Evolutionary conservation across 2,329 filamentous ascomycete genomes (phyloP), one percentile per base, ranked within the genome.

Genomic region (Sporothrix brunneoviolacea): DNA sequence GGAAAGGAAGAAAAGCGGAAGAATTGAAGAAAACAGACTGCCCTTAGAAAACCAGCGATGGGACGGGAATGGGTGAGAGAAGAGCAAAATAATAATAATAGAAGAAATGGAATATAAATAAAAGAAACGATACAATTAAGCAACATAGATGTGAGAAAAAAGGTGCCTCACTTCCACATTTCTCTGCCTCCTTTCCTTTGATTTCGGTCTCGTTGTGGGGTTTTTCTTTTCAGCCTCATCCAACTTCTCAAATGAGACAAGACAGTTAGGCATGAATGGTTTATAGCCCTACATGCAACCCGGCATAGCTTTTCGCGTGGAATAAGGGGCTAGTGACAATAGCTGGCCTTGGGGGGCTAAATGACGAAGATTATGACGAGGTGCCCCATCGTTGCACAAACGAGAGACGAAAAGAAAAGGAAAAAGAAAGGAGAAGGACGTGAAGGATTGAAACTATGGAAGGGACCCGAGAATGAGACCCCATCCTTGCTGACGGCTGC

Each of bases 391-490:
- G 24, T 28, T 28, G 24, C 10, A 28, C 24, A 5, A 35, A 35
- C 10, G 16, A 9, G 33, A 36, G n/a, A 36, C 10, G 10, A 36
- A 38, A 10, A 19, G n/a, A 38, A n/a, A n/a, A 19, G 16, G 6
- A 40, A 27, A 40, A 40, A 27, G 22, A 27, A 27, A 40, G 16
- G 21, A n/a, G 33, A 36, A 8, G 12, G 7, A 36, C 7, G 27
- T 18, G 21, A 39, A 39, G 16, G n/a, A 32, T 9, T 47, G 16
- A 13, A 35, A 30, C 37, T 30, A 21, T 35, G 8, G 37, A 22
- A 48, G 46, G 28, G 38, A 35, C 37, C 46, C 37, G 38, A 48
- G 30, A 41, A 48, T 10, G 38, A 30, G 38, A 30, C 46, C 46
- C 12, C 19, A 41, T 48, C 37, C 37, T 41, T 35, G 19, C 19